Conservation (phyloP, 371 early-diverging fungal species). For the Mortierella sp. region DNA sequence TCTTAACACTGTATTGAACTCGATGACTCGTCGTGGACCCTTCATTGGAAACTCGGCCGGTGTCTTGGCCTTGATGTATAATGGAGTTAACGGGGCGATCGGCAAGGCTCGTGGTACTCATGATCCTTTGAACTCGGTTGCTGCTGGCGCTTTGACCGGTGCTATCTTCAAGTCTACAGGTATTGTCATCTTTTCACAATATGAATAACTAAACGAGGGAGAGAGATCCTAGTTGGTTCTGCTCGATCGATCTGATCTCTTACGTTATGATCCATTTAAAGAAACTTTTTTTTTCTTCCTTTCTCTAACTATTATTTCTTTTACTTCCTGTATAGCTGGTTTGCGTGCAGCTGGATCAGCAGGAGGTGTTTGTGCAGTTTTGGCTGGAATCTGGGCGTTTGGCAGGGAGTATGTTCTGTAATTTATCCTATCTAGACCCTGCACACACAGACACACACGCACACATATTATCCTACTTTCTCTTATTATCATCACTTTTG, state of each 20-base stretch:
- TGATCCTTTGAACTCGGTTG: conserved; percentile 76
- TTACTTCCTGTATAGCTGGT: conserved; percentile 46
- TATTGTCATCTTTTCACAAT: background rate
- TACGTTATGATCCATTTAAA: background rate
- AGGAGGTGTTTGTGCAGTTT: conserved; percentile 71
- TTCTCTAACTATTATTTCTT: background rate
- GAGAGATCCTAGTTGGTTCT: no score
- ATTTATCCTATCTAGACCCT: conserved; percentile 10
- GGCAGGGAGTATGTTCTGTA: conserved; percentile 27
- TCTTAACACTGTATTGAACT: conserved; percentile 86
- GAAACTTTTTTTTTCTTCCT: background rate
- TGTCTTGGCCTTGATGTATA: conserved; percentile 87
- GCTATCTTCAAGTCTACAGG: conserved; percentile 82
- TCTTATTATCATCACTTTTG: background rate
- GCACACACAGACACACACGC: background rate
- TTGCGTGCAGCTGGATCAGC: conserved; percentile 67
- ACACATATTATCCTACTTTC: background rate
- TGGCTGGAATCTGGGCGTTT: conserved; percentile 62
- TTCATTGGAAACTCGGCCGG: conserved; percentile 89
- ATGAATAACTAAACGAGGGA: no score
- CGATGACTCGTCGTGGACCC: conserved; percentile 88
- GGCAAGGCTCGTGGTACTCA: conserved; percentile 73
- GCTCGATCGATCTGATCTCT: no score
- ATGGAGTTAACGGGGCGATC: conserved; percentile 77
- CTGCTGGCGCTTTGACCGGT: conserved; percentile 83